These are phyloP conservation scores for Pseudonitzschia pungens DNA, from an alignment of 108 stramenopile genomes.

Conservation along the genomic window DNA sequence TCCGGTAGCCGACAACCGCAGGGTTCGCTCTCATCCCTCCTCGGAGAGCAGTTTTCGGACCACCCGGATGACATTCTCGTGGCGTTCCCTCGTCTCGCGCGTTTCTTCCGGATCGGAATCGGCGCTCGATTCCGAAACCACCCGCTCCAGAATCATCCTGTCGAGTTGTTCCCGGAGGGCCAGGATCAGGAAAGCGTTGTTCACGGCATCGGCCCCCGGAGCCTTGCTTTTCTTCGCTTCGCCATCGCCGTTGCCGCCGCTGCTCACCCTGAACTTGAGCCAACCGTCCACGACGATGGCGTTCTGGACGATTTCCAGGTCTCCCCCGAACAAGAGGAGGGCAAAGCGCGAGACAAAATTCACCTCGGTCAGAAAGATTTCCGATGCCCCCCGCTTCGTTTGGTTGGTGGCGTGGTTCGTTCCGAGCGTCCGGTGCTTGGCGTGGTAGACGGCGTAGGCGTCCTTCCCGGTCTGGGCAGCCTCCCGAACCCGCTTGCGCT, in stretches of 20 bases:
- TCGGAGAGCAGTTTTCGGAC: slow-evolving; percentile 10
- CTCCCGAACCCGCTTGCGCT: slow-evolving; percentile 42
- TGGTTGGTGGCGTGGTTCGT: not conserved
- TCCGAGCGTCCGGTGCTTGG: slow-evolving; percentile 49
- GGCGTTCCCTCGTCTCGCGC: not conserved
- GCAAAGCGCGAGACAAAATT: slow-evolving; percentile 69
- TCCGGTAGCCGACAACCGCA: not conserved
- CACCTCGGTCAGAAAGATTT: slow-evolving; percentile 57
- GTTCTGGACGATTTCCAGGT: slow-evolving; percentile 49
- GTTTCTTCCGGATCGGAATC: not conserved
- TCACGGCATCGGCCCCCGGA: not conserved
- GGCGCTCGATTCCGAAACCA: slow-evolving; percentile 11
- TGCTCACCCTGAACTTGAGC: slow-evolving; percentile 69
- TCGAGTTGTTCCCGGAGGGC: slow-evolving; percentile 10
- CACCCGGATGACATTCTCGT: not conserved
- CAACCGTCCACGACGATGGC: slow-evolving; percentile 56
- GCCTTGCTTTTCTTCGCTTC: not conserved
- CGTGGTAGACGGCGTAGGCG: slow-evolving; percentile 66
- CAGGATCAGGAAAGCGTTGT: slow-evolving; percentile 10
- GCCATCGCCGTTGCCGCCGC: slow-evolving; percentile 7
- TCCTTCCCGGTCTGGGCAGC: slow-evolving; percentile 49
- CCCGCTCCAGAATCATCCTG: slow-evolving; percentile 2
- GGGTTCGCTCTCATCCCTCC: slow-evolving; percentile 1
- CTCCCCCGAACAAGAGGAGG: slow-evolving; percentile 62
- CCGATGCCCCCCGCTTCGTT: slow-evolving; percentile 19